phyloP scores from a whole-genome alignment of 2,329 filamentous ascomycete species.

The Colletotrichum lupini region DNA sequence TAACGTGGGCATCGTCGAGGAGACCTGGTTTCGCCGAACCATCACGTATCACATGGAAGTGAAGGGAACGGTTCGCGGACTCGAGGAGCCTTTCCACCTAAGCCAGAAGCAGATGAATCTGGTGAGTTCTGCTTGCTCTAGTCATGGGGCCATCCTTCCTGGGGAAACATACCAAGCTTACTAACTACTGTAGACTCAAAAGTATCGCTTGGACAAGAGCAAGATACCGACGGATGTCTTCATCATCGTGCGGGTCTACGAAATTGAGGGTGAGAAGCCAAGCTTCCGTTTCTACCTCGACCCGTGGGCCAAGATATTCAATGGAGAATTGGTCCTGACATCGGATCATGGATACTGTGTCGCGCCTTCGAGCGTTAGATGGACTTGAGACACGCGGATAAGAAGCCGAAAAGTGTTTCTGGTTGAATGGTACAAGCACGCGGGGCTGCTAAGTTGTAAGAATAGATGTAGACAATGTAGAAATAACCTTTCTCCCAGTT shows the following conservation, averaged over 20 bases:
- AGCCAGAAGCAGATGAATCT: not conserved
- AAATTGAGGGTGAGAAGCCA: not conserved
- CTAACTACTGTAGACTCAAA: not conserved
- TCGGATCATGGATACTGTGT: not conserved
- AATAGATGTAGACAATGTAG: not conserved
- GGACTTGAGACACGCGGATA: not conserved
- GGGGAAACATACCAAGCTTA: not conserved
- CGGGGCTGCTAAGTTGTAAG: not conserved
- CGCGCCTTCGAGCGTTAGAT: not conserved
- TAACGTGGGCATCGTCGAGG: not conserved
- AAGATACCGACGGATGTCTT: not conserved
- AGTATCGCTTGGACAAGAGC: not conserved
- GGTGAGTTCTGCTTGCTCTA: not conserved
- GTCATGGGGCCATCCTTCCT: too few relatives aligned
- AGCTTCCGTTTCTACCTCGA: not conserved
- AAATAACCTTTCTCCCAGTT: not conserved
- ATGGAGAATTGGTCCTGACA: not conserved
- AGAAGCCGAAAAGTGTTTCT: not conserved
- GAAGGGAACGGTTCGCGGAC: not conserved
- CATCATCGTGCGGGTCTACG: not conserved
- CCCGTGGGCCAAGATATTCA: not conserved
- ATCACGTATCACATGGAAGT: slow-evolving; percentile 4
- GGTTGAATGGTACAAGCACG: not conserved
- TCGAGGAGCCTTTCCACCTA: not conserved
- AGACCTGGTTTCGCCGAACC: not conserved